A percentile compares a stretch with the other conserved stretches of the same genome.
Evolutionary conservation across 768 basidiomycete genomes (phyloP).

Genomic region (Boletellus sp.): DNA sequence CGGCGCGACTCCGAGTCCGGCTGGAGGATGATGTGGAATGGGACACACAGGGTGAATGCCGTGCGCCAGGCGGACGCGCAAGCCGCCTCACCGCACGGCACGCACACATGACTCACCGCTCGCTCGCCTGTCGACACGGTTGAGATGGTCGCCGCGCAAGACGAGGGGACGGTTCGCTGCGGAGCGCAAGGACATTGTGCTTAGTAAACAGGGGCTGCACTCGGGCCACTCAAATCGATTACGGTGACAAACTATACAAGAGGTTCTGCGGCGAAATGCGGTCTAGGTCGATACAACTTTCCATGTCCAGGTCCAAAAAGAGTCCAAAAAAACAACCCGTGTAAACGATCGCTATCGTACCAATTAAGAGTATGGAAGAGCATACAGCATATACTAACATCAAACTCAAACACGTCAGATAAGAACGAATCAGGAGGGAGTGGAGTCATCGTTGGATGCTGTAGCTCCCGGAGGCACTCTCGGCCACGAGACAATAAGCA

Average conservation of each 20-base stretch:
- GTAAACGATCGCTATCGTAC: constrained; percentile 1
- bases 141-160: constrained; percentile 47
- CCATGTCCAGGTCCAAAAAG: too few relatives aligned
- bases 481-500: constrained; percentile 40
- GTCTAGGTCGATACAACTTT: too few relatives aligned
- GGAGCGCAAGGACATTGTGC: constrained; percentile 37
- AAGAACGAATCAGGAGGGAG: background rate
- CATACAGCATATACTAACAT: constrained; percentile 8
- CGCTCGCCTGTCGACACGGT: constrained; percentile 34
- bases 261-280: too few relatives aligned
- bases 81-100: background rate
- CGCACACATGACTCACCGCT: constrained; percentile 14
- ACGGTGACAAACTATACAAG: too few relatives aligned
- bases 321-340: background rate
- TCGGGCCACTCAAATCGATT: too few relatives aligned
- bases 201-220: constrained; percentile 26
- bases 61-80: background rate
- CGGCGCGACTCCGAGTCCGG: constrained; percentile 44
- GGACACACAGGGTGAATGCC: constrained; percentile 51
- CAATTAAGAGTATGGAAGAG: constrained; percentile 6
- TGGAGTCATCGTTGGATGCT: constrained; percentile 6
- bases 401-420: background rate
- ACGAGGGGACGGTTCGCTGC: constrained; percentile 32
- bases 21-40: constrained; percentile 67
- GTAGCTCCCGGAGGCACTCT: constrained; percentile 19